Base-by-base conservation (phyloP, 2,329 filamentous ascomycete genomes). In the Sclerotinia spermophila region DNA sequence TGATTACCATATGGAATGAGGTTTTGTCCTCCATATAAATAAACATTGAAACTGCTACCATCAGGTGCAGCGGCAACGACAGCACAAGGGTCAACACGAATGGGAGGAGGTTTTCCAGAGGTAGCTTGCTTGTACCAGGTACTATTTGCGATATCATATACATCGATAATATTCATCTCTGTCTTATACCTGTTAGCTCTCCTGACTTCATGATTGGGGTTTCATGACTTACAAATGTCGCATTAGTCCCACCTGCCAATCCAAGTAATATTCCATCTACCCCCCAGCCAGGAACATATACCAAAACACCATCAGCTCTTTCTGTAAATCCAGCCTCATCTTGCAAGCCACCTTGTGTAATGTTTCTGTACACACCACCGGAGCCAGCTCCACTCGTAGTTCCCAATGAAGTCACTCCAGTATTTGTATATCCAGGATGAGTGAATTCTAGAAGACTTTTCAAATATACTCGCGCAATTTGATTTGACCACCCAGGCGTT, bases 11-110 rank as follows among this genome's bases (percentile, higher is more conserved):
- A 86, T 0, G 91, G 90, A 38, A 87, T 83, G 1, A 94, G 82
- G 74, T 92, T 91, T 78, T 94, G 92, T 0, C 92, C 92, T 19
- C 90, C 92, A 77, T 91, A 94, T 81, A 94, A 86, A 80, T 94
- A 93, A 59, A 94, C 85, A 77, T 94, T 91, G 77, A 92, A 92
- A 40, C 88, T 91, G 27, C 89, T 90, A 13, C 90, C 91, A 76
- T 92, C 90, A 10, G 90, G 86, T 17, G 90, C 89, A 24, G 88
- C 87, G 56, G 88, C 90, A 27, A 91, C 86, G 0, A 90, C 89
- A 17, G 90, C 88, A 76, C 90, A 93, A 0, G 90, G 89, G 76
- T 93, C 92, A 33, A 93, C 90, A 30, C 91, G 86, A 67, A 90
- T 88, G 0, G 85, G 82, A 0, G 90, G 90, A 5, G 84, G 85